phyloP scores from a whole-genome alignment of 208 protist species.

The Trypanosoma congolense region DNA sequence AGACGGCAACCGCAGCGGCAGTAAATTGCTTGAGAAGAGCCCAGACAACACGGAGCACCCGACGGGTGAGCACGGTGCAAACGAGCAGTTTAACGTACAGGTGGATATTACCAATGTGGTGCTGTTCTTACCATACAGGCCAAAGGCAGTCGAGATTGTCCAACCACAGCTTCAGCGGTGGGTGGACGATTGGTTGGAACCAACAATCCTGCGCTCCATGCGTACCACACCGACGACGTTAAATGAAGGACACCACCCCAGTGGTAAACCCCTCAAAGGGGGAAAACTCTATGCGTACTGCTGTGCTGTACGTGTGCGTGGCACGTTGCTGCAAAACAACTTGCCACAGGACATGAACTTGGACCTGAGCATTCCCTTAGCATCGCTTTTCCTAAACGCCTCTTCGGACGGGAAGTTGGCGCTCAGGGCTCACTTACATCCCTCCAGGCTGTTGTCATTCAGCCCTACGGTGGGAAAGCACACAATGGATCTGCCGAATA shows the following conservation, averaged over 20 bases:
- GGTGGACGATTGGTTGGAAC: constrained; percentile 46
- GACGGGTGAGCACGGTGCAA: neutral
- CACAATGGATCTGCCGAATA: constrained; percentile 52
- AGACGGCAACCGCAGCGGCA: neutral
- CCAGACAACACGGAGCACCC: neutral
- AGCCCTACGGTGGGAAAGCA: constrained; percentile 34
- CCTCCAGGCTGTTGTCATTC: constrained; percentile 55
- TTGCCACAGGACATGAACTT: constrained; percentile 55
- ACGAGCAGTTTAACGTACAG: constrained; percentile 55
- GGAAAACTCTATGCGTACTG: constrained; percentile 24
- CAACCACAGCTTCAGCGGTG: constrained; percentile 69
- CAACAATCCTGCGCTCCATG: constrained; percentile 11
- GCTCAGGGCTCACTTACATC: constrained; percentile 69
- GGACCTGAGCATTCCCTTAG: constrained; percentile 50
- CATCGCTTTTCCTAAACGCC: constrained; percentile 50
- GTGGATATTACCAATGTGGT: constrained; percentile 41
- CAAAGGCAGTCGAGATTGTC: constrained; percentile 51
- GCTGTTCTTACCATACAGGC: constrained; percentile 48
- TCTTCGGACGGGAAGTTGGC: constrained; percentile 57
- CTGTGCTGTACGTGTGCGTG: constrained; percentile 48
- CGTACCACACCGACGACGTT: neutral
- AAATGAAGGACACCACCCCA: neutral
- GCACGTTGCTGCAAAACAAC: constrained; percentile 39
- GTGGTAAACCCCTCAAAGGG: neutral
- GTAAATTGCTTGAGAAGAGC: neutral